A percentile compares a stretch with the other conserved stretches of the same genome.
phyloP scores from a whole-genome alignment of 2,329 filamentous ascomycete genomes.

The Fusarium sambucinum region DNA sequence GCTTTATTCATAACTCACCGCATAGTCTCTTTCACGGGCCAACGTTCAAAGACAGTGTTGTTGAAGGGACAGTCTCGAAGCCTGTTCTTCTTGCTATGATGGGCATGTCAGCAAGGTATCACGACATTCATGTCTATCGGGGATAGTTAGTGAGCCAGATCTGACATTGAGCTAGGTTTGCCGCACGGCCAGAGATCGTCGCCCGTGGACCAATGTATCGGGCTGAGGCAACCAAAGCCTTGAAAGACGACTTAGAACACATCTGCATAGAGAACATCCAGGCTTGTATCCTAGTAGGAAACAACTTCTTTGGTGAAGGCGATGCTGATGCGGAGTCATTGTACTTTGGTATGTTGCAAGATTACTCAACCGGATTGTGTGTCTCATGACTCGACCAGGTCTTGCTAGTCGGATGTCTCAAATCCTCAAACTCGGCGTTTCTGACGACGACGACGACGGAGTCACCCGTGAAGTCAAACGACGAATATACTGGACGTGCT shows the following conservation, averaged over 20 bases:
- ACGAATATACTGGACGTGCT: constrained; percentile 53
- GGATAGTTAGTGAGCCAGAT: not conserved
- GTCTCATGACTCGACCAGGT: constrained; percentile 3
- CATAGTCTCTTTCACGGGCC: constrained; percentile 42
- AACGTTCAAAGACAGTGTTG: constrained; percentile 33
- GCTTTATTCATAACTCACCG: constrained; percentile 41
- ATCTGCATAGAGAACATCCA: constrained; percentile 53
- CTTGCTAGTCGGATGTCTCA: constrained; percentile 53
- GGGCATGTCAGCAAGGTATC: constrained; percentile 42
- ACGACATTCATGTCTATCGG: rapidly evolving
- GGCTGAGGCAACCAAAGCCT: constrained; percentile 26
- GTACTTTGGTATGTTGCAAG: constrained; percentile 47
- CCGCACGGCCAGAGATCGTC: constrained; percentile 20
- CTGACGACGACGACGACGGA: constrained; percentile 40
- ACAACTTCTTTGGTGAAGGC: constrained; percentile 49
- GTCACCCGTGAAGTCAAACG: constrained; percentile 49
- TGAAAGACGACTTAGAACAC: constrained; percentile 50
- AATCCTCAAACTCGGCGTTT: constrained; percentile 46
- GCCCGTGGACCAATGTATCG: constrained; percentile 38
- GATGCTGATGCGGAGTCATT: constrained; percentile 51
- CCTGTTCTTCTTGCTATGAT: constrained; percentile 41
- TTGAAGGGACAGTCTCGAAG: constrained; percentile 8
- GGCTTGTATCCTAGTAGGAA: constrained; percentile 51
- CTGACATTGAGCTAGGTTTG: constrained; percentile 11
- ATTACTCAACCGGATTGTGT: rapidly evolving